These are phyloP conservation scores for Hypoxylon sp. DNA, from an alignment of 2,329 filamentous ascomycete species.

Conservation along the genomic window DNA sequence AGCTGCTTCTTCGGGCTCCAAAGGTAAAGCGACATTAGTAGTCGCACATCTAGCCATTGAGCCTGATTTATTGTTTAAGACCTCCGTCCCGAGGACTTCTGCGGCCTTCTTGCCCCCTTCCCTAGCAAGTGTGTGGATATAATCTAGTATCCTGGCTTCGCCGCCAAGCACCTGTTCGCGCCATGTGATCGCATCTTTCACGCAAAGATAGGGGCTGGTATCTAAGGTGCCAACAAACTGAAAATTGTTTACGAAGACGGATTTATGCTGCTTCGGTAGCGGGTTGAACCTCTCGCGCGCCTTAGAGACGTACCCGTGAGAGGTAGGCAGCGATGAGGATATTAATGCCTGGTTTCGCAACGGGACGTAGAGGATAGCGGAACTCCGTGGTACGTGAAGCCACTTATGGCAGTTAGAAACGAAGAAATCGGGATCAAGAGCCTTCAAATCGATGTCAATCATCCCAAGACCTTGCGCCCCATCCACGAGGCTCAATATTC, in stretches of 20 bases:
- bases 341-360: conserved; percentile 82
- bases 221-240: conserved; percentile 85
- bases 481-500: conserved; percentile 82
- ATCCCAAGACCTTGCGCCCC: conserved; percentile 89
- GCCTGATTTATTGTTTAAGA: conserved; percentile 76
- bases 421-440: conserved; percentile 86
- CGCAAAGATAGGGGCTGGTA: conserved; percentile 77
- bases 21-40: conserved; percentile 80
- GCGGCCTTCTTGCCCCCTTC: conserved; percentile 75
- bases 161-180: conserved; percentile 78
- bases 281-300: conserved; percentile 56
- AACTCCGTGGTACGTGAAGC: conserved; percentile 85
- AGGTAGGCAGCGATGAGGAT: conserved; percentile 82
- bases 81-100: conserved; percentile 75
- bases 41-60: conserved; percentile 78
- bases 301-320: conserved; percentile 78
- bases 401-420: conserved; percentile 93
- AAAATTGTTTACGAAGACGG: conserved; percentile 78
- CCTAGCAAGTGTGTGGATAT: conserved; percentile 74
- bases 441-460: conserved; percentile 76
- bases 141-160: conserved; percentile 77
- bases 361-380: conserved; percentile 86
- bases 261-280: conserved; percentile 64
- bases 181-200: conserved; percentile 80
- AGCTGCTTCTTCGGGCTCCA: conserved; percentile 60